Percentiles rank a stretch among this genome's conserved stretches.
phyloP scores from a whole-genome alignment of 371 early-diverging fungal genomes.

The Dinochytrium kinnereticum region DNA sequence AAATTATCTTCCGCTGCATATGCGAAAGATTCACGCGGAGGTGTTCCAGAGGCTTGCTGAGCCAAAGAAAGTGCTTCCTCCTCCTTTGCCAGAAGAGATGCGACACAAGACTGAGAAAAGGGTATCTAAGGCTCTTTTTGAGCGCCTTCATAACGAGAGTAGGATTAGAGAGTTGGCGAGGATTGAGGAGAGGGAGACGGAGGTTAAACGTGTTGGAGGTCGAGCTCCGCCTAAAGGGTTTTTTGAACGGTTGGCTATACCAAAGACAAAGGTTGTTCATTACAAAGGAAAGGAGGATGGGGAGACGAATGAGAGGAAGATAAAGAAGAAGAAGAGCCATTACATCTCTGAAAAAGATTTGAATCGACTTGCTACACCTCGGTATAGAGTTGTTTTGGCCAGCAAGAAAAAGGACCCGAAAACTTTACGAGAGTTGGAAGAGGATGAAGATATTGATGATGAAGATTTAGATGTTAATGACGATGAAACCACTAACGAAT shows the following conservation, averaged over 20 bases:
- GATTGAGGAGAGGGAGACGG: not conserved
- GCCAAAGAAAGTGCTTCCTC: not conserved
- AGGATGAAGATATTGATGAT: not conserved
- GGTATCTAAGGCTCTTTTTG: not conserved
- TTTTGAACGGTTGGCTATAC: conserved; percentile 1
- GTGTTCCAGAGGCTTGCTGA: not conserved
- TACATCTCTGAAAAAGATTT: not conserved
- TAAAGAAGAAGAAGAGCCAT: not conserved
- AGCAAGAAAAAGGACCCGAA: not conserved
- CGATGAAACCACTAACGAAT: too few relatives aligned
- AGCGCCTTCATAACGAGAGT: not conserved
- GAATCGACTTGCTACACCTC: not conserved
- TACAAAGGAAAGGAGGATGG: too few relatives aligned
- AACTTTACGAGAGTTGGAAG: not conserved
- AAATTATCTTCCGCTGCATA: not conserved
- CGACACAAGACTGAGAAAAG: not conserved
- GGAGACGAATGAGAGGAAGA: not conserved
- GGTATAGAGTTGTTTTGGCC: not conserved
- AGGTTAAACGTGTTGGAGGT: not conserved
- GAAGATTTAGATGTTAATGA: not conserved
- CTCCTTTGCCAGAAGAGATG: not conserved
- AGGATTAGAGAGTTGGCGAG: not conserved
- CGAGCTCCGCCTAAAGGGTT: not conserved
- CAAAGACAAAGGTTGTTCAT: not conserved
- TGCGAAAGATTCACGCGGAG: not conserved